Evolutionary conservation across 1,284 basidiomycete genomes (phyloP), one percentile per base, ranked within the genome.

Genomic region (Puccinia horiana): DNA sequence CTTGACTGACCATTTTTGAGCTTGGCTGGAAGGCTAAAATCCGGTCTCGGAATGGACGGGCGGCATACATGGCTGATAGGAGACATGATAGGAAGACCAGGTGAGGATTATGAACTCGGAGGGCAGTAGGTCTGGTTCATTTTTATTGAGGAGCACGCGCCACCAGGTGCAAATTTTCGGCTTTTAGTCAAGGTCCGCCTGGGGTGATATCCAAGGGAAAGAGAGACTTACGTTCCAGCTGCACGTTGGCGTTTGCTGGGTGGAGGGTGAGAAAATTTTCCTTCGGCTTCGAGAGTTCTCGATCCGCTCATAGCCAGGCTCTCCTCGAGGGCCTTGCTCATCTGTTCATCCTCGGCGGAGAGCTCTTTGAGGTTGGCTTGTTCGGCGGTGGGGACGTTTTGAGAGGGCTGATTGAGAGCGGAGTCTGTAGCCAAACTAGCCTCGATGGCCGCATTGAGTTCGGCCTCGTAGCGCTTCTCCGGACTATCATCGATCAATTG

Each of bases 251-350:
- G 44, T 32, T 76, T 54, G 26, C 18, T 56, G 14, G 81, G 47
- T 69, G n/a, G 49, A 56, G 74, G 74, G 61, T 82, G 81, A 29
- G 37, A 47, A 35, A 82, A 82, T 23, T 56, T 70, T 16, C 63
- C 63, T 4, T 69, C 49, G 14, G 61, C 29, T 61, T 82, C 81
- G 26, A 82, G 56, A 35, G 74, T 76, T 16, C 49, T 37, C 14
- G 74, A 70, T 42, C 81, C 72, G 32, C 63, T 70, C 81, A 82
- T 82, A n/a, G 81, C 81, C 42, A 82, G 44, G 37, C 81, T 82
- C 37, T 82, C 81, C 52, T 82, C 81, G 29, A 82, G 42, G 6
- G 81, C 81, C 75, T 82, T 82, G 32, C 74, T 82, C 73, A 82
- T 82, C 54, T 82, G 81, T 70, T 82, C 81, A n/a, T 82, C 81